phyloP scores from a whole-genome alignment of 116 monocot genomes.

The Phalaenopsis hybrid region DNA sequence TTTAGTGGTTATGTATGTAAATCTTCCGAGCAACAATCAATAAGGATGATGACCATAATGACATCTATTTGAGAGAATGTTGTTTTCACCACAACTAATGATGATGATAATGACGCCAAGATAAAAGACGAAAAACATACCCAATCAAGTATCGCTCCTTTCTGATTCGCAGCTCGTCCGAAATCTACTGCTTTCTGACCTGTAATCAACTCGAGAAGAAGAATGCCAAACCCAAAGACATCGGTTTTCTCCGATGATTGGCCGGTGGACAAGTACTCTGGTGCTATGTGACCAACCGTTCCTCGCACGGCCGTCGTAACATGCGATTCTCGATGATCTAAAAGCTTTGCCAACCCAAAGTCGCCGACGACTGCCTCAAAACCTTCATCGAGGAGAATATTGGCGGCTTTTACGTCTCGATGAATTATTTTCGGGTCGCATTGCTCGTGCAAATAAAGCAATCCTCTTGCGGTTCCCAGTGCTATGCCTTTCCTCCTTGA shows the following conservation, averaged over 20 bases:
- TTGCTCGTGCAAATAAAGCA: slow-evolving; percentile 49
- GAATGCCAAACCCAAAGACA: slow-evolving; percentile 45
- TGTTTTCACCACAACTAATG: neutral
- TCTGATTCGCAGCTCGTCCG: slow-evolving; percentile 22
- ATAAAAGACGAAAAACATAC: slow-evolving; percentile 6
- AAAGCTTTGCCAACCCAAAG: slow-evolving; percentile 46
- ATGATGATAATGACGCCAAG: neutral
- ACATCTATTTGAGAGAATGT: neutral
- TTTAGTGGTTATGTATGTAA: too few species aligned
- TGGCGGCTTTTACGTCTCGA: slow-evolving; percentile 49
- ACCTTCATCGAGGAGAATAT: slow-evolving; percentile 41
- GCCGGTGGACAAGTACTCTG: slow-evolving; percentile 41
- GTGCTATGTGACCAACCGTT: slow-evolving; percentile 24
- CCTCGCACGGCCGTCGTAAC: slow-evolving; percentile 22
- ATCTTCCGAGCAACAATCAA: neutral
- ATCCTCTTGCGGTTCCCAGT: slow-evolving; percentile 37
- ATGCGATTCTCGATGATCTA: slow-evolving; percentile 25
- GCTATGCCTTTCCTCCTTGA: slow-evolving; percentile 37
- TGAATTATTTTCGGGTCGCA: slow-evolving; percentile 54
- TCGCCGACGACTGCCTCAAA: slow-evolving; percentile 42
- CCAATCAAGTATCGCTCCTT: slow-evolving; percentile 41
- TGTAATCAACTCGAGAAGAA: slow-evolving; percentile 39
- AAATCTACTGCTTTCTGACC: slow-evolving; percentile 33
- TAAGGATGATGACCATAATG: neutral
- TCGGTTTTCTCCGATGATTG: slow-evolving; percentile 56